Conservation (phyloP, 75 land plant genomes). For the Cryptomeria japonica region DNA sequence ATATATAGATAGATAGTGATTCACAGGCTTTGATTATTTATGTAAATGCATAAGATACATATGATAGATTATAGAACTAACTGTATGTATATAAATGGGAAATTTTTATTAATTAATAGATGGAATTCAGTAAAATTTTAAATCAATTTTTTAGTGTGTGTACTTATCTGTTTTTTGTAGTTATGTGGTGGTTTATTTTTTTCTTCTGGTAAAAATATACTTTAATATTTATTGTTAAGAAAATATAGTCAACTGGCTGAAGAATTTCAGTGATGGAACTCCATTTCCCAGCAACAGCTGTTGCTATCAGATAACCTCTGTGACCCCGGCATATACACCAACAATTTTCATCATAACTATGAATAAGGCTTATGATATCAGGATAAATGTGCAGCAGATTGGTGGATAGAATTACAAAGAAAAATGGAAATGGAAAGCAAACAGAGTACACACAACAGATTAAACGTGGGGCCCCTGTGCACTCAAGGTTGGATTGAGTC, state of each 20-base stretch:
- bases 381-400: neutral
- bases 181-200: neutral
- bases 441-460: neutral
- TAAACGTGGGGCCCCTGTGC: neutral
- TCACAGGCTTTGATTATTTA: neutral
- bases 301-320: neutral
- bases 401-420: neutral
- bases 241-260: neutral
- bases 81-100: neutral
- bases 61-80: neutral
- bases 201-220: neutral
- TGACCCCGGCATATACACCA: neutral
- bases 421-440: neutral
- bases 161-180: neutral
- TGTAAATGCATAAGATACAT: neutral
- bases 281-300: neutral
- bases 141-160: neutral
- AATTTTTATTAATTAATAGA: neutral
- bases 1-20: too few relatives aligned
- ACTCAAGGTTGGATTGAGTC: neutral
- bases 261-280: neutral
- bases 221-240: neutral
- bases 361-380: neutral
- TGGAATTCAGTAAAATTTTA: neutral
- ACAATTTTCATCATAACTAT: neutral